Percentiles rank a stretch among this genome's conserved stretches.
Conservation (phyloP, 2,329 filamentous ascomycete genomes). For the Ophiostoma populinum region DNA sequence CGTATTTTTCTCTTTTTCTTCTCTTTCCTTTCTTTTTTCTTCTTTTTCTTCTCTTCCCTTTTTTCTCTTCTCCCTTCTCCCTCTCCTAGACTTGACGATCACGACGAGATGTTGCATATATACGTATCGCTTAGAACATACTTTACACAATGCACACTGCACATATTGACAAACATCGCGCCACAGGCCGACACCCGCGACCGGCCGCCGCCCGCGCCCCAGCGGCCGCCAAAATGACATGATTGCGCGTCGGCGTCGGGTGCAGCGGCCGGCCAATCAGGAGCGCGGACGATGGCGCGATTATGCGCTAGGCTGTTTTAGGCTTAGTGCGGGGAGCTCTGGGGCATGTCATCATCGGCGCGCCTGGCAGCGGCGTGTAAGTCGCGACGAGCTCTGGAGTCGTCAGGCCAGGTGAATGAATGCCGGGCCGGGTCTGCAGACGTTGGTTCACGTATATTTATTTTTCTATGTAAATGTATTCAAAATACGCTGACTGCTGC, state of each 20-base stretch:
- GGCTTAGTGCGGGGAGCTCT: slow-evolving; percentile 10
- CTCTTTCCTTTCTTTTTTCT: background rate
- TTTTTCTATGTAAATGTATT: no score
- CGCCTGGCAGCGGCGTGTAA: background rate
- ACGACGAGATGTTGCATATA: no score
- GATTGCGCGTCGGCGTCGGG: slow-evolving; percentile 5
- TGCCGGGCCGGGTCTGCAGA: background rate
- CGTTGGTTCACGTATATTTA: no score
- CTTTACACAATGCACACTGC: background rate
- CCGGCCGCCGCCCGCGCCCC: background rate
- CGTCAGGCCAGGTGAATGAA: background rate
- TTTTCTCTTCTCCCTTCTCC: no score
- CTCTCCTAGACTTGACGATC: no score
- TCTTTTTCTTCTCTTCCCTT: background rate
- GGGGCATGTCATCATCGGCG: slow-evolving; percentile 1
- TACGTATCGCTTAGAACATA: background rate
- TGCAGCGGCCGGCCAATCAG: slow-evolving; percentile 7
- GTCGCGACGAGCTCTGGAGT: no score
- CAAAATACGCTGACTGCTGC: no score
- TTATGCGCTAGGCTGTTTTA: slow-evolving; percentile 7
- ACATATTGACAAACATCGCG: background rate
- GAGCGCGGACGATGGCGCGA: slow-evolving; percentile 10
- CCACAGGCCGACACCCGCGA: slow-evolving; percentile 8
- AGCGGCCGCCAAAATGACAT: slow-evolving; percentile 10
- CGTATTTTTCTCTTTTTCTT: background rate